Evolutionary conservation across 768 basidiomycete species (phyloP).

Genomic region (Agaricus sinodeliciosus): DNA sequence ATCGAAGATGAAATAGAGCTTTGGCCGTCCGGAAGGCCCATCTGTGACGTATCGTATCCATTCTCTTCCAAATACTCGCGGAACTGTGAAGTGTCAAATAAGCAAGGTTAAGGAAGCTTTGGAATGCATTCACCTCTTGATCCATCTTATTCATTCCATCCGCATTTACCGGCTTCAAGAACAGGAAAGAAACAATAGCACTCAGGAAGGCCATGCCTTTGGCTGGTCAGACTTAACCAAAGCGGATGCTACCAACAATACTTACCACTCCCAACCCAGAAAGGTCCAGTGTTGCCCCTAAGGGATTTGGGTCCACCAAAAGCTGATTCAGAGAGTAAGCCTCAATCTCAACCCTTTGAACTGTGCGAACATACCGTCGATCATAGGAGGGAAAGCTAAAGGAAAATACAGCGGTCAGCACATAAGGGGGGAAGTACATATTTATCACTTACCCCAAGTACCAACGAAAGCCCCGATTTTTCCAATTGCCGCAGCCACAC

Average conservation of each 20-base stretch:
- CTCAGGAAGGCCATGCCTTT: constrained; percentile 68
- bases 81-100: constrained; percentile 41
- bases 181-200: constrained; percentile 64
- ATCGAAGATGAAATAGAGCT: constrained; percentile 17
- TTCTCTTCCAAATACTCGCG: constrained; percentile 72
- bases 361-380: constrained; percentile 36
- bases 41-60: constrained; percentile 71
- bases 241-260: neutral
- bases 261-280: constrained; percentile 78
- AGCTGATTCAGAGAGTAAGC: constrained; percentile 27
- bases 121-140: constrained; percentile 34
- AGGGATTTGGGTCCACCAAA: constrained; percentile 50
- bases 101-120: neutral
- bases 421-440: neutral
- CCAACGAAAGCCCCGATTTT: constrained; percentile 83
- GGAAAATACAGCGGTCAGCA: neutral
- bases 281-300: constrained; percentile 75
- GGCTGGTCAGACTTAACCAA: constrained; percentile 5
- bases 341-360: neutral
- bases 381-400: constrained; percentile 61
- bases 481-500: constrained; percentile 78
- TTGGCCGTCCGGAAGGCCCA: constrained; percentile 47
- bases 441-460: constrained; percentile 56
- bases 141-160: constrained; percentile 84
- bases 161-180: constrained; percentile 65